Conservation (phyloP, 176 grass and related monocot species). For the Carex pumila region DNA sequence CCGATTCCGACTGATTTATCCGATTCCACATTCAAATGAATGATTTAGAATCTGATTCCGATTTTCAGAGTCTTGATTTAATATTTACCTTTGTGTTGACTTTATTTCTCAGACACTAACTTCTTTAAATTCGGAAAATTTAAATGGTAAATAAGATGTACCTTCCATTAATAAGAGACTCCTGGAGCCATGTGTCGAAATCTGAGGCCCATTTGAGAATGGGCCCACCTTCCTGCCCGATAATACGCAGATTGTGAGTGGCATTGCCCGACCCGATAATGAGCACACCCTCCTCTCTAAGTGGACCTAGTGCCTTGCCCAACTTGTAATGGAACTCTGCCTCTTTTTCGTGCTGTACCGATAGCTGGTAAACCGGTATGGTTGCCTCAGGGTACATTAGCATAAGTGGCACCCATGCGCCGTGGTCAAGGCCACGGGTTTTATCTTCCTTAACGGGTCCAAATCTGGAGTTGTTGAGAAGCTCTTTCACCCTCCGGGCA, state of each 20-base stretch:
- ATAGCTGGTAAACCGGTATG: slow-evolving; percentile 80
- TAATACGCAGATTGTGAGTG: slow-evolving; percentile 60
- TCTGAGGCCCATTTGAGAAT: slow-evolving; percentile 44
- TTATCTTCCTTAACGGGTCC: slow-evolving; percentile 57
- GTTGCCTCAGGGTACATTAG: slow-evolving; percentile 77
- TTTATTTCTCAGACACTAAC: no score
- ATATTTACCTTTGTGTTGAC: background rate
- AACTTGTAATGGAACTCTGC: slow-evolving; percentile 76
- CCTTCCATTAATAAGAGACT: slow-evolving; percentile 57
- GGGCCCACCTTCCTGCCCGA: slow-evolving; percentile 13
- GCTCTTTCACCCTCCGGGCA: slow-evolving; percentile 47
- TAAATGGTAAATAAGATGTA: background rate
- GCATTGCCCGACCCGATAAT: slow-evolving; percentile 77
- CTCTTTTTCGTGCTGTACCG: slow-evolving; percentile 43
- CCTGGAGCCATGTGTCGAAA: slow-evolving; percentile 76
- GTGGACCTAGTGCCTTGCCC: slow-evolving; percentile 56
- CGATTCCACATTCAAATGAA: no score
- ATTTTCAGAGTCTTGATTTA: background rate
- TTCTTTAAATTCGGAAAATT: background rate
- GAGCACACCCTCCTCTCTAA: slow-evolving; percentile 58
- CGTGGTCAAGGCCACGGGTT: slow-evolving; percentile 78
- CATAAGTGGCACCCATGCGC: slow-evolving; percentile 74
- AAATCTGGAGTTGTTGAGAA: slow-evolving; percentile 56
- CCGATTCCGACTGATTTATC: no score
- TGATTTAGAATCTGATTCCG: no score